These are phyloP conservation scores for Mortierella sp. DNA, from an alignment of 371 early-diverging fungal species.

Conservation along the genomic window DNA sequence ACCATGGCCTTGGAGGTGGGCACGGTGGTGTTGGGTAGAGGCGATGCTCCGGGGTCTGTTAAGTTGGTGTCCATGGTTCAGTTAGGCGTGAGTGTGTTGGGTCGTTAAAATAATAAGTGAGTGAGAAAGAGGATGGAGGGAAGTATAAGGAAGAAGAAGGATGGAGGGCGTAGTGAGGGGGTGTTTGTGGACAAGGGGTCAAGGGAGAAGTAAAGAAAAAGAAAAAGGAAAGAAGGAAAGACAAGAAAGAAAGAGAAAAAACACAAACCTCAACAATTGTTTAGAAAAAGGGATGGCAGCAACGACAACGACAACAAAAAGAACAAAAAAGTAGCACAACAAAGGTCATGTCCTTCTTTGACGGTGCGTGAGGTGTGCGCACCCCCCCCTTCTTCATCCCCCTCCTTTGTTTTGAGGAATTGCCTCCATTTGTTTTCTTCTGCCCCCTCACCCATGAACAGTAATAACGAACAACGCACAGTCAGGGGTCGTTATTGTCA, in stretches of 20 bases:
- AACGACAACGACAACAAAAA: not conserved
- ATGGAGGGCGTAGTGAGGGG: not conserved
- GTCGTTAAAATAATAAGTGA: not conserved
- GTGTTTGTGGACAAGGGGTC: not conserved
- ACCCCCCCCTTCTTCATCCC: too few species aligned
- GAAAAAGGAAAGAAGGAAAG: not conserved
- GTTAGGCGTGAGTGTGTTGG: not conserved
- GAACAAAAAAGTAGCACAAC: not conserved
- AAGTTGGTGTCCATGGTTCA: slow-evolving; percentile 6
- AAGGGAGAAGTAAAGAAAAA: not conserved
- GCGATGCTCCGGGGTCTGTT: not conserved
- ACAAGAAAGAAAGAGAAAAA: not conserved
- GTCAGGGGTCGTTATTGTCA: too few species aligned
- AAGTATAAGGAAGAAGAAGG: not conserved
- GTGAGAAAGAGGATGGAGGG: not conserved
- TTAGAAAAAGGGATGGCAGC: not conserved
- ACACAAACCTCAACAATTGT: too few species aligned
- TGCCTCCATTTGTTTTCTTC: too few species aligned
- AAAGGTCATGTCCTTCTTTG: not conserved
- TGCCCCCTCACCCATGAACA: too few species aligned
- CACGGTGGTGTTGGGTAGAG: not conserved
- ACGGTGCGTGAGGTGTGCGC: too few species aligned
- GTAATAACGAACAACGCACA: too few species aligned
- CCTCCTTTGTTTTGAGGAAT: too few species aligned
- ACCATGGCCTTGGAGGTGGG: slow-evolving; percentile 25